Evolutionary conservation across 352 stramenopile genomes (phyloP).

Genomic region (Pythium plurisporium): DNA sequence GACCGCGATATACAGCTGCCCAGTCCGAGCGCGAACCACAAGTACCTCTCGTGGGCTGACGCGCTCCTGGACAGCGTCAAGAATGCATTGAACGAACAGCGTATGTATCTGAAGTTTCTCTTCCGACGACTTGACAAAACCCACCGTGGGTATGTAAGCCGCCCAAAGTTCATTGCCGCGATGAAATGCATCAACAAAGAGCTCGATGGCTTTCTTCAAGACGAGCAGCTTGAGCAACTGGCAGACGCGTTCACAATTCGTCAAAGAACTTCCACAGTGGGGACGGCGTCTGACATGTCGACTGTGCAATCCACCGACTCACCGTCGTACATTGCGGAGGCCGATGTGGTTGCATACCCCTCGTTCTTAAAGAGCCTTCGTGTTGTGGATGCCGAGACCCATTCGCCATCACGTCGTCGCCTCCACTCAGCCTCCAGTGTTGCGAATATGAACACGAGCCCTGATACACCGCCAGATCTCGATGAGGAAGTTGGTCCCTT

Average conservation of each 20-base stretch:
- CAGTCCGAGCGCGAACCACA: slow-evolving; percentile 22
- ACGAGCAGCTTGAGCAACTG: slow-evolving; percentile 60
- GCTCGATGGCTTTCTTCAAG: slow-evolving; percentile 49
- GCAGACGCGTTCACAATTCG: slow-evolving; percentile 53
- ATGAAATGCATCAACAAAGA: slow-evolving; percentile 79
- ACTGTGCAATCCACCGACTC: not conserved
- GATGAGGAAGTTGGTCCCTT: slow-evolving; percentile 18
- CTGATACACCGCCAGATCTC: not conserved
- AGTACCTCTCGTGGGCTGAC: slow-evolving; percentile 55
- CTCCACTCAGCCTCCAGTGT: slow-evolving; percentile 14
- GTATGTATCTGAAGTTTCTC: slow-evolving; percentile 75
- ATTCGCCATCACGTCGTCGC: slow-evolving; percentile 20
- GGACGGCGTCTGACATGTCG: not conserved
- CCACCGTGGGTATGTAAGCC: slow-evolving; percentile 53
- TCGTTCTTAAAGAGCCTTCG: slow-evolving; percentile 68
- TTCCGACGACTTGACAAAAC: slow-evolving; percentile 76
- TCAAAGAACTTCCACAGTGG: not conserved
- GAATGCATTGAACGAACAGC: slow-evolving; percentile 71
- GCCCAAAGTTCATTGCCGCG: slow-evolving; percentile 63
- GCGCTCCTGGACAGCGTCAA: slow-evolving; percentile 67
- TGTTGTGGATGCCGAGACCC: slow-evolving; percentile 47
- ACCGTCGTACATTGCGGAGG: not conserved
- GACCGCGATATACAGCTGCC: slow-evolving; percentile 34
- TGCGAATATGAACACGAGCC: too few relatives aligned
- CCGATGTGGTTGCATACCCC: slow-evolving; percentile 51